These are phyloP conservation scores for Ambrosia artemisiifolia DNA, from an alignment of 129 eudicot genomes.

Conservation along the genomic window DNA sequence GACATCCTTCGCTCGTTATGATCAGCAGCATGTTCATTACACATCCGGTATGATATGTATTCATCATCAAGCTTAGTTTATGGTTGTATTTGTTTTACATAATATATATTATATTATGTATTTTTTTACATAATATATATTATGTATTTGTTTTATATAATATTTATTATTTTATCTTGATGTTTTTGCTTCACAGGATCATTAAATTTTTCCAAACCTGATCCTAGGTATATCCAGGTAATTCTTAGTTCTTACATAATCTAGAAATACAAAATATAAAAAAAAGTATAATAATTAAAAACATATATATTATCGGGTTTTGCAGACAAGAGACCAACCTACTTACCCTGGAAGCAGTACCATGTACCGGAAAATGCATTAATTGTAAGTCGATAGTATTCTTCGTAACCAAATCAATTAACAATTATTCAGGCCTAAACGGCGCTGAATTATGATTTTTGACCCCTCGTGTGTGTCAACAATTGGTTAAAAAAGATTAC, in stretches of 20 bases:
- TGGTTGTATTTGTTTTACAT: not conserved
- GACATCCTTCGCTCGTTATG: constrained; percentile 30
- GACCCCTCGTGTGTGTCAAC: not conserved
- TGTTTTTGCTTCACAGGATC: constrained; percentile 40
- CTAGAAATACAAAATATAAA: not conserved
- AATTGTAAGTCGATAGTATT: constrained; percentile 36
- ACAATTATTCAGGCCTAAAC: not conserved
- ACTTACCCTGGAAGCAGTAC: constrained; percentile 41
- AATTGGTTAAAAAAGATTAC: not conserved
- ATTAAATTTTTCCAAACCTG: constrained; percentile 21
- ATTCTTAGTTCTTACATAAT: constrained; percentile 4
- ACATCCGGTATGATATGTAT: constrained; percentile 31
- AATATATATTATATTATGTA: not conserved
- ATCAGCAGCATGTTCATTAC: constrained; percentile 25
- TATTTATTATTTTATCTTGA: not conserved
- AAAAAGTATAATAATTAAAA: not conserved
- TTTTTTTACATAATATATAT: not conserved
- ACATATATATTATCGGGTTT: not conserved
- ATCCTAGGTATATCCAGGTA: constrained; percentile 51
- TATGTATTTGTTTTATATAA: not conserved
- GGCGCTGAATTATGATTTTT: not conserved
- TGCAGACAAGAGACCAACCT: constrained; percentile 44
- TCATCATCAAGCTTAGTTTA: not conserved
- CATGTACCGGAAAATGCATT: constrained; percentile 22
- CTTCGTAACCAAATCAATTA: constrained; percentile 1